Conservation (phyloP, 768 basidiomycete genomes). For the Xerocomus potaroensis region DNA sequence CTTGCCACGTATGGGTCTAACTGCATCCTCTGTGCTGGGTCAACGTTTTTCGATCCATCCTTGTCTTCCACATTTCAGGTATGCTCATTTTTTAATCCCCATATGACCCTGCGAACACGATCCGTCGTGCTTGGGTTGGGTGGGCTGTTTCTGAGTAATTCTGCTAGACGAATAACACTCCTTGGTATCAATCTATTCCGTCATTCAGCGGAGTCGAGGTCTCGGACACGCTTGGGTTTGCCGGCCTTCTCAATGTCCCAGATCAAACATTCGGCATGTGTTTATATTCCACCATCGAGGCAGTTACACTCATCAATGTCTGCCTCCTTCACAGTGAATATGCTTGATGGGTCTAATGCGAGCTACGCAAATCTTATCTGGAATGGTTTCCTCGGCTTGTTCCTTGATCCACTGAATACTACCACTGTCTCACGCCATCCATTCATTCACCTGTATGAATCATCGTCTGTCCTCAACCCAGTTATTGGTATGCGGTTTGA, state of each 20-base stretch:
- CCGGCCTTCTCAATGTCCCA: slow-evolving; percentile 12
- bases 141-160: background rate
- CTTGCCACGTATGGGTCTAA: slow-evolving; percentile 19
- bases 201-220: slow-evolving; percentile 17
- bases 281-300: background rate
- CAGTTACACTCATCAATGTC: background rate
- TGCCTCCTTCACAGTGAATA: slow-evolving; percentile 14
- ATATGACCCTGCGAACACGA: too few relatives aligned
- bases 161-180: slow-evolving; percentile 14
- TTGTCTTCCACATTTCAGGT: slow-evolving; percentile 26
- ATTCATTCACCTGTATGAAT: slow-evolving; percentile 18
- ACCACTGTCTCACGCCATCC: slow-evolving; percentile 8
- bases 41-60: slow-evolving; percentile 15
- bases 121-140: background rate
- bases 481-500: slow-evolving; percentile 30
- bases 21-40: slow-evolving; percentile 26
- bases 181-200: slow-evolving; percentile 12
- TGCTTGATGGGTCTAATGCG: slow-evolving; percentile 19
- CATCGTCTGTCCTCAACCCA: slow-evolving; percentile 26
- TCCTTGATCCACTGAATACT: slow-evolving; percentile 21
- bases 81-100: too few relatives aligned
- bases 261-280: slow-evolving; percentile 16
- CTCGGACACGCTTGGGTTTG: slow-evolving; percentile 19
- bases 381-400: slow-evolving; percentile 26
- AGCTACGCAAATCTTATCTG: background rate